Percentiles rank a stretch among this genome's conserved stretches.
phyloP scores from a whole-genome alignment of 148 eudicot species.

The Tetragonia tetragonoides region DNA sequence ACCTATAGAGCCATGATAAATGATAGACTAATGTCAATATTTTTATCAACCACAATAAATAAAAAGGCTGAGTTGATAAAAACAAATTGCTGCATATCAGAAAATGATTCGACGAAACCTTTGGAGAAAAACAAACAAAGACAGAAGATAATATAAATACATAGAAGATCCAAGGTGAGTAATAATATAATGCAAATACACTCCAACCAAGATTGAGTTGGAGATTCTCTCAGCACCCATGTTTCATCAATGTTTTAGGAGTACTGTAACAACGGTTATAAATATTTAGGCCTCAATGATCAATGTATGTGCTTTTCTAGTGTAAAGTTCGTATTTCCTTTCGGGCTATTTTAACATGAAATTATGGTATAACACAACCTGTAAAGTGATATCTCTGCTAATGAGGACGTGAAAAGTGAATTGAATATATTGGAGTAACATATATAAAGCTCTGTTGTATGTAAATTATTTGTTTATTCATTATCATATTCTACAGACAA shows the following conservation, averaged over 20 bases:
- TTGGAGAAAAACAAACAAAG: not conserved
- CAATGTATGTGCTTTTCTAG: not conserved
- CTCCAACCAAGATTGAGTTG: constrained; percentile 12
- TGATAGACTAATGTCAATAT: no score
- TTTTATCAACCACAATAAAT: no score
- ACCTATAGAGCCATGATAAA: no score
- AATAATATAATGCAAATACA: no score
- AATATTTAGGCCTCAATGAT: not conserved
- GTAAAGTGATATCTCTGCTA: not conserved
- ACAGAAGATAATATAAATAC: not conserved
- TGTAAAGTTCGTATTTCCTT: constrained; percentile 2
- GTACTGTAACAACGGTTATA: not conserved
- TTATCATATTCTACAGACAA: no score
- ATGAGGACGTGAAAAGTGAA: not conserved
- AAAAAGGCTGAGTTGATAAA: no score
- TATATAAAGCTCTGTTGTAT: no score
- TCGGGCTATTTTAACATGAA: not conserved
- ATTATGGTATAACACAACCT: constrained; percentile 1
- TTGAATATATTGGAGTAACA: no score
- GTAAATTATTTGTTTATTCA: no score
- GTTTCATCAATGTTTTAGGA: no score
- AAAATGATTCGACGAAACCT: not conserved
- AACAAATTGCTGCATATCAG: no score
- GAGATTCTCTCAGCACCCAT: not conserved
- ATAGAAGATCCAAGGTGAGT: no score